Evolutionary conservation across 371 early-diverging fungal genomes (phyloP).

Genomic region (Lichtheimia hyalospora): DNA sequence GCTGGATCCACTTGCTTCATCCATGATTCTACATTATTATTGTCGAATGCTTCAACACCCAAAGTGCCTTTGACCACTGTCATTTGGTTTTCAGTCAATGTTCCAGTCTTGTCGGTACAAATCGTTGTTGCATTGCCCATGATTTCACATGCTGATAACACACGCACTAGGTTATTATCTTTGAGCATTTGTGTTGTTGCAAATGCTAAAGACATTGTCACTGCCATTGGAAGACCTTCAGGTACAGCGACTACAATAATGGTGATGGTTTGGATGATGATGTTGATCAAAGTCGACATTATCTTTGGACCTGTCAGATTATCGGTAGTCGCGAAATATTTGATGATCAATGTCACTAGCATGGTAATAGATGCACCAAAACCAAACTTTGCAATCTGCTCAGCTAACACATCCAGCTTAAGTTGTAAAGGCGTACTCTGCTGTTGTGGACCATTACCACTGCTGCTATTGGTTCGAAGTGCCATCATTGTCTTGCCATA

Average conservation of each 20-base stretch:
- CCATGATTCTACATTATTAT: conserved; percentile 29
- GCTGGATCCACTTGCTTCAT: conserved; percentile 24
- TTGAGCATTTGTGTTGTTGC: conserved; percentile 93
- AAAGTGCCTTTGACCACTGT: conserved; percentile 79
- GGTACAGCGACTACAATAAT: conserved; percentile 97
- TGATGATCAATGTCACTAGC: conserved; percentile 75
- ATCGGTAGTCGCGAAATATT: conserved; percentile 70
- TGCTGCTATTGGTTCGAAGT: conserved; percentile 69
- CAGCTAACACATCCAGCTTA: conserved; percentile 85
- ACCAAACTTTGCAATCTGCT: conserved; percentile 92
- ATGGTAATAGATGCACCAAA: conserved; percentile 76
- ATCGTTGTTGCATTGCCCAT: conserved; percentile 97
- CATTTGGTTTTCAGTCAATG: conserved; percentile 95
- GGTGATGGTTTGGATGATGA: conserved; percentile 83
- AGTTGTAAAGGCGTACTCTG: conserved; percentile 92
- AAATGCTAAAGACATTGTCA: conserved; percentile 92
- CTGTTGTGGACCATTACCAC: conserved; percentile 32
- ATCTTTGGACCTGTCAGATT: conserved; percentile 59
- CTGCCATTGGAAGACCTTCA: conserved; percentile 97
- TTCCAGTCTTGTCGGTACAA: conserved; percentile 97
- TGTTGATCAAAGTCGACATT: conserved; percentile 68
- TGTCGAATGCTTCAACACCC: conserved; percentile 40
- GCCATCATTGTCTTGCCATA: conserved; percentile 86
- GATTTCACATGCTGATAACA: conserved; percentile 94
- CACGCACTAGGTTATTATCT: conserved; percentile 94